Conservation (phyloP, 179 eudicot species). For the Sideroxylon spinosum region DNA sequence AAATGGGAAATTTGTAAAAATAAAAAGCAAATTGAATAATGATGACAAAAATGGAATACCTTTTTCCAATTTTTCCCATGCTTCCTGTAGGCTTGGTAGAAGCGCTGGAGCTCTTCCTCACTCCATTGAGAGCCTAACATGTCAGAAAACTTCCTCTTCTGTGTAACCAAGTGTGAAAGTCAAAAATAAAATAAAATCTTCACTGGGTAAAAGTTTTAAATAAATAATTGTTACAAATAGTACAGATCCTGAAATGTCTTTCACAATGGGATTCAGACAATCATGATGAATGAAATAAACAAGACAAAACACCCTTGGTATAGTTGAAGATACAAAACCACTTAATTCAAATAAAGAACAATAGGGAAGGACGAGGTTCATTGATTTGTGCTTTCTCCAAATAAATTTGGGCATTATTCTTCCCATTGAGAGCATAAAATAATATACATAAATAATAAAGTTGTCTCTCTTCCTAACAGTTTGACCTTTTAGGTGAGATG, state of each 20-base stretch:
- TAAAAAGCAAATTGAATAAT: slow-evolving; percentile 4
- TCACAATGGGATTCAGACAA: too few species aligned
- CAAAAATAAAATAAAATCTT: slow-evolving; percentile 5
- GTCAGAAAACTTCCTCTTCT: slow-evolving; percentile 47
- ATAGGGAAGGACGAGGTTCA: not conserved
- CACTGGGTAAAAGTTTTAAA: slow-evolving; percentile 16
- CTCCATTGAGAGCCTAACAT: slow-evolving; percentile 58
- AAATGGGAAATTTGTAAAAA: not conserved
- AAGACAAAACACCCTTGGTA: too few species aligned
- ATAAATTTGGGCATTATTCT: too few species aligned
- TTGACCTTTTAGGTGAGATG: too few species aligned
- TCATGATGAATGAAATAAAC: too few species aligned
- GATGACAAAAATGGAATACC: slow-evolving; percentile 27
- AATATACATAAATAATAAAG: too few species aligned
- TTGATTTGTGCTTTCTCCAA: too few species aligned
- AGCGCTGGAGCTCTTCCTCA: slow-evolving; percentile 41
- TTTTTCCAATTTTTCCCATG: slow-evolving; percentile 56
- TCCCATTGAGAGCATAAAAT: too few species aligned
- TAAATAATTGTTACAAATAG: not conserved
- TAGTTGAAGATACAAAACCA: not conserved
- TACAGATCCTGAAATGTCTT: not conserved
- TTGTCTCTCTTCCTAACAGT: too few species aligned
- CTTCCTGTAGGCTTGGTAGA: slow-evolving; percentile 51
- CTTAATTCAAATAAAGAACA: not conserved
- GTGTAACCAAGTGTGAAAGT: not conserved